Evolutionary conservation across 83 land plant genomes (phyloP).

Genomic region (Picea engelmannii): DNA sequence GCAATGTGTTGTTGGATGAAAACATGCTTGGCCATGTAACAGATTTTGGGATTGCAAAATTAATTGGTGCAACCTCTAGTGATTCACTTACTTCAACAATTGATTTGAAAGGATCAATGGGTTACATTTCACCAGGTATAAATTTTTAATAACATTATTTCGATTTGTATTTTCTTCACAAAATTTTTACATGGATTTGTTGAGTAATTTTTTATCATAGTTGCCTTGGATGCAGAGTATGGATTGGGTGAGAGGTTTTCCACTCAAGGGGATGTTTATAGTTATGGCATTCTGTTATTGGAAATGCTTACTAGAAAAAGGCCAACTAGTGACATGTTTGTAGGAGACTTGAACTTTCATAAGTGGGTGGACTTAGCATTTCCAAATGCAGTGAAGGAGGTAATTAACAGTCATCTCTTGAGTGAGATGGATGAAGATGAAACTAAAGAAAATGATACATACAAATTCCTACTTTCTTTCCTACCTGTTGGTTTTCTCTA

Average conservation of each 20-base stretch:
- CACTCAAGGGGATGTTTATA: too few species aligned
- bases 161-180: neutral
- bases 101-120: constrained; percentile 15
- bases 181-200: neutral
- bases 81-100: neutral
- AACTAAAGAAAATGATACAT: too few species aligned
- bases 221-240: neutral
- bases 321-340: too few species aligned
- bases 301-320: neutral
- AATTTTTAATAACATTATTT: neutral
- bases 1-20: neutral
- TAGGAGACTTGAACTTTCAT: too few species aligned
- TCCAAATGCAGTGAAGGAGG: too few species aligned
- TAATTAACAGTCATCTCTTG: too few species aligned
- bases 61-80: neutral
- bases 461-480: too few species aligned
- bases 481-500: too few species aligned
- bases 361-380: too few species aligned
- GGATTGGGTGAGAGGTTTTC: neutral
- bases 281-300: neutral
- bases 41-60: constrained; percentile 22
- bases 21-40: constrained; percentile 5
- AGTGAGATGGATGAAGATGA: too few species aligned
- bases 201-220: neutral
- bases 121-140: constrained; percentile 25